A percentile compares a stretch with the other conserved stretches of the same genome.
These are phyloP conservation scores for Pulveroboletus sp. DNA, from an alignment of 768 basidiomycete genomes.

Conservation along the genomic window DNA sequence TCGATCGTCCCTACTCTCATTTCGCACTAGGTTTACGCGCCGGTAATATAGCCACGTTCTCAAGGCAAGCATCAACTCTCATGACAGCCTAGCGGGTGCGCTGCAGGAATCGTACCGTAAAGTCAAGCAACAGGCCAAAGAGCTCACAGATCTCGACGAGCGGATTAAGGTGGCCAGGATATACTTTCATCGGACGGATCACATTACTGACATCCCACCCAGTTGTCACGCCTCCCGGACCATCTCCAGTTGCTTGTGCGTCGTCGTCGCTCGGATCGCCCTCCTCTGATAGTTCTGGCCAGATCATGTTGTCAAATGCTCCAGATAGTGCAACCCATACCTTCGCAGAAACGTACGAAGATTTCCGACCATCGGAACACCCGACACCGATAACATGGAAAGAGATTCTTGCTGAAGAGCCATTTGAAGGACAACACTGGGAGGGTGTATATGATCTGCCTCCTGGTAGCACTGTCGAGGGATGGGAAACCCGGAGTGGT, in stretches of 20 bases:
- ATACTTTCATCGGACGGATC: not conserved
- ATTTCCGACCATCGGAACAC: conserved; percentile 26
- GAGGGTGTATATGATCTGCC: conserved; percentile 61
- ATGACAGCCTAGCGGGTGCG: conserved; percentile 57
- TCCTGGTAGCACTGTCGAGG: conserved; percentile 41
- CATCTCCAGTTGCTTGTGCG: conserved; percentile 71
- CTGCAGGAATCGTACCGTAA: conserved; percentile 47
- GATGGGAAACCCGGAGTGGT: conserved; percentile 43
- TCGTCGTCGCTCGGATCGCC: not conserved
- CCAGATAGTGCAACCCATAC: conserved; percentile 46
- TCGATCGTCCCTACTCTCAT: conserved; percentile 1
- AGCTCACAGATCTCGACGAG: conserved; percentile 57
- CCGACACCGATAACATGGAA: conserved; percentile 60
- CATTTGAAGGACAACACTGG: conserved; percentile 85
- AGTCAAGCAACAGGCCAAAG: conserved; percentile 47
- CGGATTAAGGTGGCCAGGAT: conserved; percentile 49
- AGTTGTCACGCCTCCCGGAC: conserved; percentile 61
- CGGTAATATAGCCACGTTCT: conserved; percentile 43
- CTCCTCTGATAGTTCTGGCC: conserved; percentile 2
- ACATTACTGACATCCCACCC: not conserved
- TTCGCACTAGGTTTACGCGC: conserved; percentile 11
- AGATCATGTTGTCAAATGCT: conserved; percentile 57
- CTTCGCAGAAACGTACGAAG: conserved; percentile 51
- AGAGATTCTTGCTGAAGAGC: conserved; percentile 76
- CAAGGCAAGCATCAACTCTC: conserved; percentile 67